Percentiles rank a stretch among this genome's conserved stretches.
These are phyloP conservation scores for Hippophae tibetana DNA, from an alignment of 306 rosid genomes.

Conservation along the genomic window DNA sequence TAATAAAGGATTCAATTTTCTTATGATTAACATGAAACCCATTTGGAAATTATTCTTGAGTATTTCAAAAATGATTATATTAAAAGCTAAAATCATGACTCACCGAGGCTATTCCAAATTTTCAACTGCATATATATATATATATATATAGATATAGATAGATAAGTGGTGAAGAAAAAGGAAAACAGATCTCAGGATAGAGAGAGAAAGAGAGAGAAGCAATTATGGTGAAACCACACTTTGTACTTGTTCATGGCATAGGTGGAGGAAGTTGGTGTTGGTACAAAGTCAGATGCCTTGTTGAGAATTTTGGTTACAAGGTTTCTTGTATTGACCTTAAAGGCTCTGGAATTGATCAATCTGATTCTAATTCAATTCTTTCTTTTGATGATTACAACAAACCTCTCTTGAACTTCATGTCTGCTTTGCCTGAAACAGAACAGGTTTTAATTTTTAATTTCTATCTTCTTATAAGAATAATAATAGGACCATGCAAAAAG, in stretches of 20 bases:
- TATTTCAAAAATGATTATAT: conserved; percentile 4
- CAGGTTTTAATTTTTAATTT: conserved; percentile 29
- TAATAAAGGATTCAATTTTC: no score
- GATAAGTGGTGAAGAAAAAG: not conserved
- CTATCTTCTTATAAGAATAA: no score
- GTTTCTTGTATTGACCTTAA: conserved; percentile 81
- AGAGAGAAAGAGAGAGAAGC: not conserved
- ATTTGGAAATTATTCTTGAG: not conserved
- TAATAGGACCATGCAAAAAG: no score
- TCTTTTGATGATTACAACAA: conserved; percentile 72
- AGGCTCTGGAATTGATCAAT: conserved; percentile 59
- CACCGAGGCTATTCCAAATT: conserved; percentile 19
- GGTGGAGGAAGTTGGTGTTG: conserved; percentile 90
- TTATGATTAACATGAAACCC: no score
- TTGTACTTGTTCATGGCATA: conserved; percentile 82
- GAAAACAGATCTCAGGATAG: not conserved
- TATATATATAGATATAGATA: conserved; percentile 10
- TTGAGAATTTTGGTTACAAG: conserved; percentile 83
- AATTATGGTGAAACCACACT: conserved; percentile 40
- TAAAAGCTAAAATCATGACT: conserved; percentile 23
- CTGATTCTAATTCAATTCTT: conserved; percentile 51
- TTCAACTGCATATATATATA: conserved; percentile 9
- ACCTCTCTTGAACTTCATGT: conserved; percentile 67
- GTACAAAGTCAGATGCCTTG: conserved; percentile 80
- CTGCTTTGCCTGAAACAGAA: conserved; percentile 55